These are phyloP conservation scores for Paramecium caudatum DNA, from an alignment of 73 alveolate species.

Conservation along the genomic window DNA sequence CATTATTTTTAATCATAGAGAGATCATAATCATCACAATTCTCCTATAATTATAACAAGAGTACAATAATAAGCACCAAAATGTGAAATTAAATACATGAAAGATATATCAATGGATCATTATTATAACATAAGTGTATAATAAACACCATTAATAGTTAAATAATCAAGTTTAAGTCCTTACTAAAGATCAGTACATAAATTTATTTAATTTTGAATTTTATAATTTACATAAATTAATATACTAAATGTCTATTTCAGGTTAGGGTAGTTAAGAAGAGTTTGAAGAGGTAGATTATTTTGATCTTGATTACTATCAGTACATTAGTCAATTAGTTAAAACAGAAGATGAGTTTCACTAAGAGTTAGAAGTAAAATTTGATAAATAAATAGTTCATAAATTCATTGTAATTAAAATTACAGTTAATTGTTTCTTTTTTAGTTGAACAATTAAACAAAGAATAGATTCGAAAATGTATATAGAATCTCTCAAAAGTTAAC, in stretches of 20 bases:
- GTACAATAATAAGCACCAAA: not conserved
- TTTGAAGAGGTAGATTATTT: not conserved
- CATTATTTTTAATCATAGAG: slow-evolving; percentile 25
- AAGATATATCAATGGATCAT: slow-evolving; percentile 10
- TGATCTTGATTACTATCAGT: not conserved
- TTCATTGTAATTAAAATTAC: not conserved
- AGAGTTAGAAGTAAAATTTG: not conserved
- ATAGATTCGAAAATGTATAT: not conserved
- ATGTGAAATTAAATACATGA: not conserved
- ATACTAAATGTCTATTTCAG: not conserved
- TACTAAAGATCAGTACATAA: slow-evolving; percentile 24
- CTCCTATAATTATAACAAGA: not conserved
- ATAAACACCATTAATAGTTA: slow-evolving; percentile 14
- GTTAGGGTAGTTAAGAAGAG: not conserved
- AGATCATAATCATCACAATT: not conserved
- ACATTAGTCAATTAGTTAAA: not conserved
- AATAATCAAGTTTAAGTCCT: slow-evolving; percentile 39
- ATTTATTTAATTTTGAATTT: slow-evolving; percentile 43
- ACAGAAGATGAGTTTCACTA: not conserved
- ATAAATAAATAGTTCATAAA: not conserved
- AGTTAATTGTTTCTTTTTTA: not conserved
- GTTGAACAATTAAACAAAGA: not conserved
- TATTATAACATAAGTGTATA: not conserved
- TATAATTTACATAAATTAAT: slow-evolving; percentile 7
- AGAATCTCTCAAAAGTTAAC: not conserved